Base-by-base conservation (phyloP, 2,329 filamentous ascomycete genomes). In the Paecilomyces niveus region DNA sequence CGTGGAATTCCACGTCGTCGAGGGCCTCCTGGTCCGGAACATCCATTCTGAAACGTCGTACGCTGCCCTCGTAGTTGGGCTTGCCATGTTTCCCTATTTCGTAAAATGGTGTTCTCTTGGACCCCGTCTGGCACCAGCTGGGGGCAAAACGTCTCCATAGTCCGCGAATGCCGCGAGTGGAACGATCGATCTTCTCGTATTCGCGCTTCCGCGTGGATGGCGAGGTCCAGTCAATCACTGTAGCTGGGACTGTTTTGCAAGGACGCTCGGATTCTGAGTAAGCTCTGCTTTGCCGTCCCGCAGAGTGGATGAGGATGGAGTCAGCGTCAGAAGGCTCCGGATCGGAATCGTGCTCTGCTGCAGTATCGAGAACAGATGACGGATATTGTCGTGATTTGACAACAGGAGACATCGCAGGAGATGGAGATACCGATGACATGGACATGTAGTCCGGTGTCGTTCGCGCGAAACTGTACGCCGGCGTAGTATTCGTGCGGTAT, bases 181-280 rank as follows among this genome's bases (percentile, higher is more conserved):
- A 72, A 10, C 74, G 73, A 66, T 76, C 72, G 79, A 85, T 74
- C 82, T 85, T 66, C 85, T 84, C 71, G 57, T 80, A 79, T 61
- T 79, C 76, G 21, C 69, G 70, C 8, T 74, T 67, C 10, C 77
- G 73, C 4, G 76, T 78, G 9, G 73, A 72, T 7, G 74, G 70
- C 0, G 75, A 76, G 1, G 76, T 80, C 77, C 77, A 80, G 60
- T 78, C 76, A 51, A 78, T 78, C 7, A 78, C 72, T 4, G 76
- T 78, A 22, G 71, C 66, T 21, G 72, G 69, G 39, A 71, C 56
- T 54, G 70, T 61, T 58, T 67, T 57, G 55, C 59, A 56, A 57
- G 60, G n/a, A 11, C 29, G 32, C 15, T 61, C 45, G 18, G 32
- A n/a, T 54, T 56, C 51, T 35, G 55, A 50, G 11, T 59, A 15